Evolutionary conservation across 768 basidiomycete species (phyloP), one percentile per base, ranked within the genome.

Genomic region (Leucocoprinus leucothites): DNA sequence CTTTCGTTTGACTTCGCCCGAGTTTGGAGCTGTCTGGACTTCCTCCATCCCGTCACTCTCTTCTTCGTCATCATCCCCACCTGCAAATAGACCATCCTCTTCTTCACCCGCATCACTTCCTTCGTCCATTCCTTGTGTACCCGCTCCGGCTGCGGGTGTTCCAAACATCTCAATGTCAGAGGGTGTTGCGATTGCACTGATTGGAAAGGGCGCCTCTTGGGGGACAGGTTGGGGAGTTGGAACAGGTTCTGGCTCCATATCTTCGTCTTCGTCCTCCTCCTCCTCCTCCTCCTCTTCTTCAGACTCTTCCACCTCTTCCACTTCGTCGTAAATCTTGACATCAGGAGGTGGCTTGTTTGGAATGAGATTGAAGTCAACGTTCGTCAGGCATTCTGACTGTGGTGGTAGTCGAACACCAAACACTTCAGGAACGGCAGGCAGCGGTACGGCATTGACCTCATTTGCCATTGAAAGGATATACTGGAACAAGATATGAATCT

Each of bases 11-110:
- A 83, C 74, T 21, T 87, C 89, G 57, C 85, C 71, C n/a, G 78
- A 74, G 6, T 71, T 73, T 40, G 75, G 60, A 40, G 72, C 63
- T 2, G 84, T 79, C 61, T 85, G 81, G 3, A 89, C 82, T 58
- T 91, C 88, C 60, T 90, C 89, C 89, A 91, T 91, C 2, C 76
- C 85, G 53, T 91, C 91, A 58, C 87, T 89, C 60, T 91, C 89
- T 65, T 86, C 86, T 51, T 85, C 85, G 36, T 86, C 85, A 26
- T 84, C 85, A 26, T 84, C 85, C 22, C 85, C 90, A 25, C 84
- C 88, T 3, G 82, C 87, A 64, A 91, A 91, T 45, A 92, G 69
- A 14, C 84, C 86, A 48, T 90, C 90, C 35, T 86, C 88, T 43
- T 90, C 89, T 58, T 91, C 86, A 5, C 73, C 84, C 13, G 68